Evolutionary conservation across 129 eudicot species (phyloP), one percentile per base, ranked within the genome.

Genomic region (Artemisia tridentata): DNA sequence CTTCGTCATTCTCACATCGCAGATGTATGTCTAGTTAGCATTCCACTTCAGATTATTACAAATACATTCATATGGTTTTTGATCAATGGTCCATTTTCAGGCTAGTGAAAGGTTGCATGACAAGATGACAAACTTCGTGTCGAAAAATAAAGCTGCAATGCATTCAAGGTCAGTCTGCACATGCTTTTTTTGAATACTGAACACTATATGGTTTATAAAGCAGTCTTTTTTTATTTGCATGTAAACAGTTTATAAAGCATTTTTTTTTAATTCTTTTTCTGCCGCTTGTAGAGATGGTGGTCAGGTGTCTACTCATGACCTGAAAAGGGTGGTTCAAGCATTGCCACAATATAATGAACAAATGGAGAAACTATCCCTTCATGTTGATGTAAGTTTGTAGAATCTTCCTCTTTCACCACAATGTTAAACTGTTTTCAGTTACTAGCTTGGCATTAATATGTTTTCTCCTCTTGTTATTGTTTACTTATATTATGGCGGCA

Each of bases 1-100:
- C 96, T 92, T 41, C 92, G 98, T 31, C 96, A 92, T 87, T 76
- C 96, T 2, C 98, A 92, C 69, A 92, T 92, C 73, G 98, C 98
- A 63, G 98, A 92, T 84, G 98, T 92, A 84, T 38, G 96, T 80
- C 31, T 55, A 9, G 3, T 75, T 43, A 45, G 20, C 41, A 50
- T 62, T 69, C 21, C 29, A 52, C 58, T 21, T 20, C 49, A 27
- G 11, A 27, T 13, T 13, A 14, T 1, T 29, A 73, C 43, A 51
- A n/a, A 69, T 21, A 20, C 5, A 61, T 19, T 16, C 68, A 57
- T 63, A 47, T 58, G 46, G 48, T 43, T 68, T 79, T 70, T 85
- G 72, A 75, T 74, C 46, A 67, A 75, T 70, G 75, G 60, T 80
- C 41, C 65, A 53, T 79, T 85, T 77, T 72, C 82, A 92, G 98